Evolutionary conservation across 306 rosid species (phyloP).

Genomic region (Dicorynia guianensis): DNA sequence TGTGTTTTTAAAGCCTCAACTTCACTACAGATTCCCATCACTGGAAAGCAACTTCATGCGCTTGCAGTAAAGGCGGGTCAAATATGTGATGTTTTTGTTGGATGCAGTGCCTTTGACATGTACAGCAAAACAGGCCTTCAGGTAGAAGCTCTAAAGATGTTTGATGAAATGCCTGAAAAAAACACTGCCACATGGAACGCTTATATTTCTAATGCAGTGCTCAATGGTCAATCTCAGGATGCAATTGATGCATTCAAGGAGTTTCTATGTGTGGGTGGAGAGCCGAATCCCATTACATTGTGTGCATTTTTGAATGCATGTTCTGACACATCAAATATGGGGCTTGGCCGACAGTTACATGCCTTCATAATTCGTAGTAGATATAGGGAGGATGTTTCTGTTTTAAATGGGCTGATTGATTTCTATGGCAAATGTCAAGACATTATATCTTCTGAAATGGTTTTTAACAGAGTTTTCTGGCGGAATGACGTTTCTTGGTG

Average conservation of each 20-base stretch:
- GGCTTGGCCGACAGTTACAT: conserved; percentile 73
- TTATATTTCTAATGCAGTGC: conserved; percentile 79
- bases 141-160: conserved; percentile 64
- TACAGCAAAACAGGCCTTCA: conserved; percentile 64
- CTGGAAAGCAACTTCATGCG: conserved; percentile 75
- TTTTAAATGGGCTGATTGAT: conserved; percentile 77
- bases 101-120: conserved; percentile 87
- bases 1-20: conserved; percentile 77
- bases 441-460: conserved; percentile 57
- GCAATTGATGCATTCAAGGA: conserved; percentile 59
- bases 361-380: conserved; percentile 64
- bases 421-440: conserved; percentile 86
- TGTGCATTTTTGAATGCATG: conserved; percentile 88
- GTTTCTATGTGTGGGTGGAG: conserved; percentile 62
- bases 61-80: conserved; percentile 72
- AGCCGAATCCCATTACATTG: conserved; percentile 69
- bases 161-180: conserved; percentile 81
- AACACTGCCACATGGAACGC: conserved; percentile 86
- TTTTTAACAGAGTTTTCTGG: conserved; percentile 55
- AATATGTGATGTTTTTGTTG: conserved; percentile 76
- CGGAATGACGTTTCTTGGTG: conserved; percentile 83
- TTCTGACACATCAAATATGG: conserved; percentile 54
- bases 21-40: conserved; percentile 52
- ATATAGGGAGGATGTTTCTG: conserved; percentile 58
- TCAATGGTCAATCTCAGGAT: conserved; percentile 50